Percentiles rank a stretch among this genome's conserved stretches.
phyloP scores from a whole-genome alignment of 805 yeast species.

The Teunomyces stri region DNA sequence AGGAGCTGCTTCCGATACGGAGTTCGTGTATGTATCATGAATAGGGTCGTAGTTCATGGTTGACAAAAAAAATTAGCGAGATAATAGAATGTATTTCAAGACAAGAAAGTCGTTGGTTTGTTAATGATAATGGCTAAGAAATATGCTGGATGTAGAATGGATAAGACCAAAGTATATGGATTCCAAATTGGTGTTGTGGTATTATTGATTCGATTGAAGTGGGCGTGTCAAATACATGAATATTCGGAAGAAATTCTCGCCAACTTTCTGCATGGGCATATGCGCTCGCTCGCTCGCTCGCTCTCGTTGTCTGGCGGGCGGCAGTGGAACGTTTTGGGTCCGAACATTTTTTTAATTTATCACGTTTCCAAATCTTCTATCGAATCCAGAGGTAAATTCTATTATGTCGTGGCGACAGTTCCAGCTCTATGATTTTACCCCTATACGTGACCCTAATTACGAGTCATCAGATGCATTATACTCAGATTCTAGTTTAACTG shows the following conservation, averaged over 20 bases:
- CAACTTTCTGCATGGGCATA: background rate
- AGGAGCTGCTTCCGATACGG: background rate
- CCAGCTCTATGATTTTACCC: constrained; percentile 79
- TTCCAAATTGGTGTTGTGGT: background rate
- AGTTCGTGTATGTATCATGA: constrained; percentile 30
- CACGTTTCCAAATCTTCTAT: background rate
- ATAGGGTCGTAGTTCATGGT: constrained; percentile 44
- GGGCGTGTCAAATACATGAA: background rate
- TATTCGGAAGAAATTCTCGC: constrained; percentile 1
- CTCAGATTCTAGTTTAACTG: constrained; percentile 72
- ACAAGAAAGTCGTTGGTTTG: background rate
- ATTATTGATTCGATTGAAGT: background rate
- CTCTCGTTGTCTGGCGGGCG: background rate
- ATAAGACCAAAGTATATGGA: background rate
- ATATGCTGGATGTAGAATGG: background rate
- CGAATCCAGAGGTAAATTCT: background rate
- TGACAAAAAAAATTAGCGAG: background rate
- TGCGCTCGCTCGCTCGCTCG: background rate
- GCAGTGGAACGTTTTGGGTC: constrained; percentile 1
- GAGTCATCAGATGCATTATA: constrained; percentile 63
- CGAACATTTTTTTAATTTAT: background rate
- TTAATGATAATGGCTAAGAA: background rate
- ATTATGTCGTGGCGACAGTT: constrained; percentile 66
- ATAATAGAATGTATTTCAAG: background rate
- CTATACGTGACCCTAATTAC: constrained; percentile 78